Base-by-base conservation (phyloP, 2,329 filamentous ascomycete genomes). In the Penicillium sp. region DNA sequence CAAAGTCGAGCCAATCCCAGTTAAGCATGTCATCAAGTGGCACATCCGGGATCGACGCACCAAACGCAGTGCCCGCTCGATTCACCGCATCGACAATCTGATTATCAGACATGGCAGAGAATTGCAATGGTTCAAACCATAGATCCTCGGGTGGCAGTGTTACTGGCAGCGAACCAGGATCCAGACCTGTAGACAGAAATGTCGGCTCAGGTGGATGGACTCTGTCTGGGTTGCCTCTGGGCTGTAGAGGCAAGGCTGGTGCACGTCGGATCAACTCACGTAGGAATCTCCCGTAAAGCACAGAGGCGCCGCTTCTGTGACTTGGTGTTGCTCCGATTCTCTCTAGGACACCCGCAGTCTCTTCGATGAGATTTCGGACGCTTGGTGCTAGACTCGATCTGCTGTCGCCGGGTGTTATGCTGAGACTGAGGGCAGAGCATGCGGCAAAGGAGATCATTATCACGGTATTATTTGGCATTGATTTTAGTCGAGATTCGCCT, bases 371-470 rank as follows among this genome's bases (percentile, higher is more conserved):
- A 50, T 83, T 81, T 46, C 86, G 76, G 15, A 89, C 84, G 62
- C 86, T 88, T 0, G 86, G 84, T 0, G 85, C 85, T 0, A 89
- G 71, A 51, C 81, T 82, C 0, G 82, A 86, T 41, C 71, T 75
- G 56, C 80, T 81, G 29, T 81, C 84, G 0, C 81, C 79, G 3
- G 84, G 80, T 48, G 84, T 83, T 0, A 84, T 81, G 62, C 85
- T 87, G 5, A 89, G 78, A 10, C 84, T 83, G n/a, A 89, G 73
- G 0, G 86, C 86, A 60, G 88, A 89, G 65, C 86, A 89, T 5
- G 86, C 86, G 0, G 88, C 88, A 62, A 90, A 90, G 1, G 87
- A 89, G 13, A 91, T 89, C 89, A 91, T 91, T 62, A 90, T 89
- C 55, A 88, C 84, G 0, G 88, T 90, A 64, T 91, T 91, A 72